Conservation (phyloP, 202 grass and related monocot species). For the Saccharum hybrid region DNA sequence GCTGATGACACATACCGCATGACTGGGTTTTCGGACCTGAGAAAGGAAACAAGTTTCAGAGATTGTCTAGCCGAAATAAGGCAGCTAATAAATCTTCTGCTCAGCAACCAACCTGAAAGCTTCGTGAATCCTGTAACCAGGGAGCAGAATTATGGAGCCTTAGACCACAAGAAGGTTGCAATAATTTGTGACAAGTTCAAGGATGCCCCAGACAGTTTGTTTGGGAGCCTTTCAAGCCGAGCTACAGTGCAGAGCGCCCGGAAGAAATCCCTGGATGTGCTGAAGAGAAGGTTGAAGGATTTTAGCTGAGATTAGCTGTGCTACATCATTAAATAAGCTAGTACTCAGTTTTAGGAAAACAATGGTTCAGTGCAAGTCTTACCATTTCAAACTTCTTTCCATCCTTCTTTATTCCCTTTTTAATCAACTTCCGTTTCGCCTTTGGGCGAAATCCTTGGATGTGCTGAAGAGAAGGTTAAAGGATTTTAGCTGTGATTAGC, state of each 20-base stretch:
- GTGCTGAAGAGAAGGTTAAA: conserved; percentile 78
- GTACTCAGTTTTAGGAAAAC: neutral
- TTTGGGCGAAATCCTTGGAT: conserved; percentile 81
- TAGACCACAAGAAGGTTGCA: conserved; percentile 84
- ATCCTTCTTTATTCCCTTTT: neutral
- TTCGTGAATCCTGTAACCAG: conserved; percentile 77
- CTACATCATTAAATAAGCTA: conserved; percentile 33
- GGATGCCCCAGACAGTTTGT: conserved; percentile 75
- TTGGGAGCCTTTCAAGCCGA: conserved; percentile 74
- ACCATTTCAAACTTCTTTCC: neutral
- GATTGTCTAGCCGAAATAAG: conserved; percentile 74
- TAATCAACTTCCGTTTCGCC: neutral
- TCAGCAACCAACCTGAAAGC: conserved; percentile 84
- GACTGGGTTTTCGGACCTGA: conserved; percentile 59
- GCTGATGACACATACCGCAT: conserved; percentile 61
- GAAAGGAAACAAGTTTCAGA: conserved; percentile 67
- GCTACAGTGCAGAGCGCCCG: conserved; percentile 62
- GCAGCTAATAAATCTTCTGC: conserved; percentile 77
- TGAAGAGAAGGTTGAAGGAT: conserved; percentile 90
- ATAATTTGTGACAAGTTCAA: conserved; percentile 82
- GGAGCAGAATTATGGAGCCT: conserved; percentile 68
- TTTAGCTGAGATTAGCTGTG: conserved; percentile 65
- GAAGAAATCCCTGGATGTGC: conserved; percentile 86
- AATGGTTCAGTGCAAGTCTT: neutral
- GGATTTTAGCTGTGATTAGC: conserved; percentile 72